These are phyloP conservation scores for Xylaria castorea DNA, from an alignment of 495 filamentous ascomycete genomes.

Conservation along the genomic window DNA sequence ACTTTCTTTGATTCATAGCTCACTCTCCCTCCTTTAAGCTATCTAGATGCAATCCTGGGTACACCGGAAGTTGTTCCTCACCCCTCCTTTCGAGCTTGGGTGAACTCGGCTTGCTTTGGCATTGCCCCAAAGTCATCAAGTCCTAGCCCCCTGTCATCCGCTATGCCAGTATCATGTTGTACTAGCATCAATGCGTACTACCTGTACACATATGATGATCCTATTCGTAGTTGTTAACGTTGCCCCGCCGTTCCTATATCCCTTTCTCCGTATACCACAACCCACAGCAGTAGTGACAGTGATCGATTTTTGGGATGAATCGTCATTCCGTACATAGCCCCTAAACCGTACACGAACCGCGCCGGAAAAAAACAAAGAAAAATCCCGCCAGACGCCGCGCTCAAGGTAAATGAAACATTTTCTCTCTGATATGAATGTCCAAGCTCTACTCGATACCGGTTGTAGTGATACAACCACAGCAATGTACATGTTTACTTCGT, in stretches of 20 bases:
- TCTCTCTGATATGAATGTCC: conserved; percentile 10
- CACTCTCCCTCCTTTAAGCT: not conserved
- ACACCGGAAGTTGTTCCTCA: not conserved
- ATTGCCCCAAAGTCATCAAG: not conserved
- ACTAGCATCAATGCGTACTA: not conserved
- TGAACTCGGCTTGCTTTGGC: not conserved
- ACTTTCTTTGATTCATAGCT: not conserved
- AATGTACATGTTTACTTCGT: conserved; percentile 20
- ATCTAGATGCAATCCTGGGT: not conserved
- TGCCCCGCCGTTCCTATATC: not conserved
- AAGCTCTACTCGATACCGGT: conserved; percentile 2
- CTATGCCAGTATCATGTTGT: not conserved
- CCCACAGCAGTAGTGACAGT: conserved; percentile 11
- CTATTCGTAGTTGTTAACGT: not conserved
- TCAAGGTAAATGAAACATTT: conserved; percentile 21
- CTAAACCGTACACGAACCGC: conserved; percentile 18
- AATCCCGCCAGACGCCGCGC: conserved; percentile 28
- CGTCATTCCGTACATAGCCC: conserved; percentile 16
- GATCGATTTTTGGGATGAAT: not conserved
- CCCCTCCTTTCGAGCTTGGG: not conserved
- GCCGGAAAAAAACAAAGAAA: conserved; percentile 5
- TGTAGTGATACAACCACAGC: conserved; percentile 9
- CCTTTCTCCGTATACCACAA: not conserved
- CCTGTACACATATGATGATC: not conserved
- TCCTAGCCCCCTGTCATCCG: no score